phyloP scores from a whole-genome alignment of 768 basidiomycete genomes.

The Auriscalpium orientale region DNA sequence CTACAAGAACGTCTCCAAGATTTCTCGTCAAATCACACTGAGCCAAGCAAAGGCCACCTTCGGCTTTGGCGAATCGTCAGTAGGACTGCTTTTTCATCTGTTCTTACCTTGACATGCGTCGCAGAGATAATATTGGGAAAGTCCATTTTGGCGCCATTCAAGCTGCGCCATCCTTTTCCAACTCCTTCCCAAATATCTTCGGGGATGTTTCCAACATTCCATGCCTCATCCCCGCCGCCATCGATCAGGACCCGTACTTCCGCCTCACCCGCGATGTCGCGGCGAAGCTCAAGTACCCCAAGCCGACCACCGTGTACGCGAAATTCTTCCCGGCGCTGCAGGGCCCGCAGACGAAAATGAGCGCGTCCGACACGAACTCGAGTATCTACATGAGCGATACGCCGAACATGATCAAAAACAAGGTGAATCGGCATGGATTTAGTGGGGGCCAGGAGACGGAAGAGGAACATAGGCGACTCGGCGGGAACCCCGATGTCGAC shows the following conservation, averaged over 20 bases:
- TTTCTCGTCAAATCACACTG: conserved; percentile 88
- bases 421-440: conserved; percentile 93
- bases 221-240: conserved; percentile 94
- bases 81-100: conserved; percentile 7
- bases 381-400: conserved; percentile 97
- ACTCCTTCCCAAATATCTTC: conserved; percentile 98
- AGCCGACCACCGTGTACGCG: conserved; percentile 86
- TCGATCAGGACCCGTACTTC: conserved; percentile 98
- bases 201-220: conserved; percentile 77
- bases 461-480: conserved; percentile 83
- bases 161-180: conserved; percentile 93
- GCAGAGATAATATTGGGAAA: conserved; percentile 96
- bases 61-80: conserved; percentile 93
- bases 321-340: conserved; percentile 99
- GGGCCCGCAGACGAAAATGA: conserved; percentile 99
- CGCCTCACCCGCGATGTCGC: conserved; percentile 96
- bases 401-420: conserved; percentile 90
- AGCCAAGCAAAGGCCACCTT: conserved; percentile 94
- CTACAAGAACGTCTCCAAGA: conserved; percentile 89
- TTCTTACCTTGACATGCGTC: background rate
- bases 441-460: conserved; percentile 94
- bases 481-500: conserved; percentile 93
- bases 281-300: conserved; percentile 88
- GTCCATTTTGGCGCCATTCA: conserved; percentile 94
- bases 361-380: conserved; percentile 87